A percentile compares a stretch with the other conserved stretches of the same genome.
phyloP scores from a whole-genome alignment of 345 rosid genomes.

The Brassica rapa region DNA sequence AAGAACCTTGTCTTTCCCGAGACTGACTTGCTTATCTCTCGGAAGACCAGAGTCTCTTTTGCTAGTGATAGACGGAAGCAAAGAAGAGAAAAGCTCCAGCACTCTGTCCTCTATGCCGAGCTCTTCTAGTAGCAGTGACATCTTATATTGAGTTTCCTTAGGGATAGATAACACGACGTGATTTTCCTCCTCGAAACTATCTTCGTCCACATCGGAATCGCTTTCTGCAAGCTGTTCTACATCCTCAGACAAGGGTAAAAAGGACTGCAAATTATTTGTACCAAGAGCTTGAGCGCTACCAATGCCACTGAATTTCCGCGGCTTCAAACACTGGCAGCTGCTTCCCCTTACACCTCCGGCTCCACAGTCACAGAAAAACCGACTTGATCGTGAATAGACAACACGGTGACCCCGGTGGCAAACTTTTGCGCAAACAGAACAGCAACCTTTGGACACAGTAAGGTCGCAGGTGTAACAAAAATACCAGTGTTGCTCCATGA shows the following conservation, averaged over 20 bases:
- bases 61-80: conserved; percentile 75
- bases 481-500: conserved; percentile 99
- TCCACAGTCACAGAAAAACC: conserved; percentile 99
- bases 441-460: conserved; percentile 94
- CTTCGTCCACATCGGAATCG: conserved; percentile 93
- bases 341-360: conserved; percentile 99
- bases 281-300: conserved; percentile 55
- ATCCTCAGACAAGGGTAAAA: conserved; percentile 78
- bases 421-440: conserved; percentile 98
- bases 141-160: conserved; percentile 65
- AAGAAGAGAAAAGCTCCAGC: conserved; percentile 69
- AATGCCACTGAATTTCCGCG: conserved; percentile 78
- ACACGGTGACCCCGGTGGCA: conserved; percentile 99
- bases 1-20: conserved; percentile 80
- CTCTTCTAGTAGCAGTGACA: conserved; percentile 70
- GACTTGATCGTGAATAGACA: conserved; percentile 94
- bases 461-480: conserved; percentile 99
- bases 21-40: conserved; percentile 62
- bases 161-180: conserved; percentile 61
- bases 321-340: conserved; percentile 96
- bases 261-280: conserved; percentile 65
- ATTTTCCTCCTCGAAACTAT: conserved; percentile 58
- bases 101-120: conserved; percentile 75
- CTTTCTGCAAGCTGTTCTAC: conserved; percentile 84
- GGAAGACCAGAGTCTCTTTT: conserved; percentile 72